Evolutionary conservation across 345 rosid species (phyloP).

Genomic region (Tarenaya hassleriana): DNA sequence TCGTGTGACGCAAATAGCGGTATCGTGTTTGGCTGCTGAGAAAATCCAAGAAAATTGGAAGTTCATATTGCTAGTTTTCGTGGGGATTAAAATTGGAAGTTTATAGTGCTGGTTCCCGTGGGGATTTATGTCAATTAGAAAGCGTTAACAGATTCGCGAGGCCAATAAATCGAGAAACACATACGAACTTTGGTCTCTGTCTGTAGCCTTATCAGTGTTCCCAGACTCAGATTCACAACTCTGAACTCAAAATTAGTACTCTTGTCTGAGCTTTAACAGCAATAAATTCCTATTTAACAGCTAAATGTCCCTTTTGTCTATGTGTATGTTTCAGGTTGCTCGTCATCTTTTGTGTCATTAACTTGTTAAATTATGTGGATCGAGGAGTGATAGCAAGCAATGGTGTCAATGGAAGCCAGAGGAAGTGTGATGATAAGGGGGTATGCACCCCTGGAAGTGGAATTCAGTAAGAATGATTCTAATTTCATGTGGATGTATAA

Average conservation of each 20-base stretch:
- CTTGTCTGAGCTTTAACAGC: no score
- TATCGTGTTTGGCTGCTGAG: no score
- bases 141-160: no score
- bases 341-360: constrained; percentile 66
- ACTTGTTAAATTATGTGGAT: constrained; percentile 80
- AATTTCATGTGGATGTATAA: neutral
- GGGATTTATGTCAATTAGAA: no score
- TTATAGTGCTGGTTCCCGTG: no score
- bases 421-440: constrained; percentile 52
- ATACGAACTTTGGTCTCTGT: neutral
- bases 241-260: neutral
- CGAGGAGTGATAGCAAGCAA: constrained; percentile 96
- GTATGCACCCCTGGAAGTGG: constrained; percentile 68
- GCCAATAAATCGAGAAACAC: no score
- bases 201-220: no score
- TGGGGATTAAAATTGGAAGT: no score
- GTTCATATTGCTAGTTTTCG: no score
- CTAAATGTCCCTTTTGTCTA: neutral
- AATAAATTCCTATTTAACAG: neutral
- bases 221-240: neutral
- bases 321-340: constrained; percentile 49
- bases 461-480: constrained; percentile 59
- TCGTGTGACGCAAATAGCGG: no score
- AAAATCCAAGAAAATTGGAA: no score
- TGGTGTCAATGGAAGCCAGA: constrained; percentile 77